A percentile compares a stretch with the other conserved stretches of the same genome.
Evolutionary conservation across 2,329 filamentous ascomycete species (phyloP).

Genomic region (Juglanconis juglandina): DNA sequence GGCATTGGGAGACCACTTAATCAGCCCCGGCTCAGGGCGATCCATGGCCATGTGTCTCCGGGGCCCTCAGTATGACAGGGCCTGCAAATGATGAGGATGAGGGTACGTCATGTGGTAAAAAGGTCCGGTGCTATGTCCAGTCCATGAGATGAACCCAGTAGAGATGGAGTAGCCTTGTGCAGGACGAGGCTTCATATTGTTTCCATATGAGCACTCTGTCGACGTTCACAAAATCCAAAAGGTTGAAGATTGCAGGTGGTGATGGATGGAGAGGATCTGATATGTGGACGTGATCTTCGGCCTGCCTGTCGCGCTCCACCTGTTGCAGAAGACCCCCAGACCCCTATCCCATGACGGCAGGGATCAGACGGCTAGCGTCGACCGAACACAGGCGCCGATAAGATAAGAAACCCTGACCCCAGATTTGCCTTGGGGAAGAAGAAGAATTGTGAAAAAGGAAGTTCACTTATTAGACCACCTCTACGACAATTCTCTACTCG

Average conservation of each 20-base stretch:
- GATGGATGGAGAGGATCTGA: neutral
- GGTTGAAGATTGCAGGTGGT: neutral
- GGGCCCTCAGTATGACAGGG: neutral
- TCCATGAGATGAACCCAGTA: neutral
- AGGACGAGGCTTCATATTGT: neutral
- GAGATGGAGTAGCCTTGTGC: neutral
- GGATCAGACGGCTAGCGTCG: neutral
- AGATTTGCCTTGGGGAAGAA: neutral
- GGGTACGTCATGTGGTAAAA: neutral
- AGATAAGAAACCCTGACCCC: neutral
- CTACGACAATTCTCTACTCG: neutral
- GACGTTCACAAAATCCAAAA: neutral
- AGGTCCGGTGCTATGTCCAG: neutral
- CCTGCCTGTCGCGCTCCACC: neutral
- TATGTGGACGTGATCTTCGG: neutral
- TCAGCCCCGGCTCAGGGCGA: constrained; percentile 58
- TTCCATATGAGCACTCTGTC: neutral
- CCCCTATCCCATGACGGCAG: neutral
- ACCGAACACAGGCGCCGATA: neutral
- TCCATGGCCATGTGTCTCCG: constrained; percentile 40
- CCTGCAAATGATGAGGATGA: neutral
- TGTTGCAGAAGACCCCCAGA: neutral
- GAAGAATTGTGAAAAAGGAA: neutral
- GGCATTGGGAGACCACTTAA: constrained; percentile 64
- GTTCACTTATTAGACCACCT: neutral